Evolutionary conservation across 2,329 filamentous ascomycete genomes (phyloP).

Genomic region (Monosporascus cannonballus): DNA sequence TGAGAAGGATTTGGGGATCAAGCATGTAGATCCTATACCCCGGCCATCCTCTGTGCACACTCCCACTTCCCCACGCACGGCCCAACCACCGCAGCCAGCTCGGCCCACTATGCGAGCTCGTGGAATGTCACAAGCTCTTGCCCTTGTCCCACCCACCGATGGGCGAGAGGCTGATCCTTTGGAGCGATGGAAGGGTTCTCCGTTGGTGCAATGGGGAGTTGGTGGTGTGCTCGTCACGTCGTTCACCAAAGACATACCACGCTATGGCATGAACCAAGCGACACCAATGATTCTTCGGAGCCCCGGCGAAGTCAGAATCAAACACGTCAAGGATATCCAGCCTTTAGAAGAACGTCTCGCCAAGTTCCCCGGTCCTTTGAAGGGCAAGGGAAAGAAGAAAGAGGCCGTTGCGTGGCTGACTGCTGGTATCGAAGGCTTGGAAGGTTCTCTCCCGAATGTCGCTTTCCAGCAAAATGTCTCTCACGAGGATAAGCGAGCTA

Average conservation of each 20-base stretch:
- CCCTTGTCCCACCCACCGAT: conserved; percentile 57
- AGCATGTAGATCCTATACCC: conserved; percentile 37
- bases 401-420: conserved; percentile 78
- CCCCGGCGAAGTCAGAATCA: conserved; percentile 75
- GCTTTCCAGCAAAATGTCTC: conserved; percentile 44
- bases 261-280: conserved; percentile 70
- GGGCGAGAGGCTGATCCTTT: conserved; percentile 69
- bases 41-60: conserved; percentile 50
- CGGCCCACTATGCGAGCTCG: conserved; percentile 35
- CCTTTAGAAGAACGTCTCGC: conserved; percentile 65
- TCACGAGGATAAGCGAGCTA: conserved; percentile 61
- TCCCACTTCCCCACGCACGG: conserved; percentile 31
- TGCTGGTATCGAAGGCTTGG: conserved; percentile 67
- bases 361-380: conserved; percentile 86
- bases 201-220: conserved; percentile 82
- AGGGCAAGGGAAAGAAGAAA: conserved; percentile 91
- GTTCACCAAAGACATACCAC: conserved; percentile 83
- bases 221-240: conserved; percentile 76
- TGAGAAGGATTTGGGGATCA: conserved; percentile 28
- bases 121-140: conserved; percentile 48
- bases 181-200: conserved; percentile 84
- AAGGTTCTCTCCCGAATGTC: conserved; percentile 48
- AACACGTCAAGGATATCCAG: conserved; percentile 66
- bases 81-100: conserved; percentile 9
- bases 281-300: conserved; percentile 74